Percentiles rank a stretch among this genome's conserved stretches.
phyloP scores from a whole-genome alignment of 768 basidiomycete genomes.

The Amanita pseudoporphyria region DNA sequence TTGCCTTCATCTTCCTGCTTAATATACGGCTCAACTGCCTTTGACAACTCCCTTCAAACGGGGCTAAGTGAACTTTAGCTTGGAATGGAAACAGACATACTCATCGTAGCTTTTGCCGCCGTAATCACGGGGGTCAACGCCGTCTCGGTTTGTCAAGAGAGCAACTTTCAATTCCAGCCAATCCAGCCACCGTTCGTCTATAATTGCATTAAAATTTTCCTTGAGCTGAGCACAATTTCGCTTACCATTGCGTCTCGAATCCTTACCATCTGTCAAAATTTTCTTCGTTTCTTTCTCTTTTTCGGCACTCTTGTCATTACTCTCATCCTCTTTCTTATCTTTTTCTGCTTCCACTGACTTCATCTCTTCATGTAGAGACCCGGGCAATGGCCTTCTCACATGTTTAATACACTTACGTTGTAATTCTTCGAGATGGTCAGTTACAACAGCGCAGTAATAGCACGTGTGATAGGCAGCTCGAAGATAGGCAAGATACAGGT shows the following conservation, averaged over 20 bases:
- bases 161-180: slow-evolving; percentile 83
- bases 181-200: slow-evolving; percentile 86
- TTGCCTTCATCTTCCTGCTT: slow-evolving; percentile 97
- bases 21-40: slow-evolving; percentile 68
- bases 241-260: slow-evolving; percentile 60
- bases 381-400: slow-evolving; percentile 66
- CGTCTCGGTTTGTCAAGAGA: slow-evolving; percentile 66
- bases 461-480: slow-evolving; percentile 90
- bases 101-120: slow-evolving; percentile 87
- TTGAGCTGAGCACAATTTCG: slow-evolving; percentile 8
- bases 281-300: slow-evolving; percentile 22
- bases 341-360: slow-evolving; percentile 48
- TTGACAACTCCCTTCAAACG: slow-evolving; percentile 62
- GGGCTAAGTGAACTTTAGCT: slow-evolving; percentile 5
- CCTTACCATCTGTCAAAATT: slow-evolving; percentile 23
- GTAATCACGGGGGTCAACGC: slow-evolving; percentile 79
- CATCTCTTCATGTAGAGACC: slow-evolving; percentile 49
- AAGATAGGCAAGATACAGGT: slow-evolving; percentile 89
- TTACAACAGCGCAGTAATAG: slow-evolving; percentile 94
- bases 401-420: slow-evolving; percentile 93
- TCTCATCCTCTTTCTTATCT: slow-evolving; percentile 33
- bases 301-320: slow-evolving; percentile 27
- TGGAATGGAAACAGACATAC: slow-evolving; percentile 31
- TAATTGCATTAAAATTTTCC: slow-evolving; percentile 8
- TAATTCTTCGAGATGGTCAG: slow-evolving; percentile 91